Conservation (phyloP, 345 rosid species). For the Camelina laxa region DNA sequence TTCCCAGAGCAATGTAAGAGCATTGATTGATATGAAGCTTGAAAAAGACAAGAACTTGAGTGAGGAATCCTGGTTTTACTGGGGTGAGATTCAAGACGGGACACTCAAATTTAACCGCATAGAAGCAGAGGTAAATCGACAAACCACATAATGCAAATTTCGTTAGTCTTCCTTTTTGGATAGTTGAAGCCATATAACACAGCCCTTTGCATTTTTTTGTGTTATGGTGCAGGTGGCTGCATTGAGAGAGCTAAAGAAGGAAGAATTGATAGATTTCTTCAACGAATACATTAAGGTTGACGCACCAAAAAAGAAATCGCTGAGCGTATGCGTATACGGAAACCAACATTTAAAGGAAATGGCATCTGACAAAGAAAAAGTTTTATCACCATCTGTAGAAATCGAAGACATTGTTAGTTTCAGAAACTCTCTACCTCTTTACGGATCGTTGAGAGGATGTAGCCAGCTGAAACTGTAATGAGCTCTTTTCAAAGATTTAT, state of each 20-base stretch:
- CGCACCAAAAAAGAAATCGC: slow-evolving; percentile 59
- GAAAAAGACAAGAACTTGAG: slow-evolving; percentile 85
- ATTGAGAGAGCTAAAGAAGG: slow-evolving; percentile 59
- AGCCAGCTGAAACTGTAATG: slow-evolving; percentile 52
- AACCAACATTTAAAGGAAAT: slow-evolving; percentile 57
- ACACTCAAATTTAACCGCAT: slow-evolving; percentile 75
- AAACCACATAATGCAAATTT: too few relatives aligned
- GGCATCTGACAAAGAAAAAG: slow-evolving; percentile 46
- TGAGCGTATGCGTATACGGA: slow-evolving; percentile 70
- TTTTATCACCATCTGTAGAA: slow-evolving; percentile 33
- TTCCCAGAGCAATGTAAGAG: slow-evolving; percentile 68
- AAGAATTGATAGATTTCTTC: slow-evolving; percentile 72
- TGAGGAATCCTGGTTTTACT: slow-evolving; percentile 79
- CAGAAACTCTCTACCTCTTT: slow-evolving; percentile 77
- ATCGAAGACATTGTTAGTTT: slow-evolving; percentile 70
- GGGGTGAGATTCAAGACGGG: slow-evolving; percentile 67
- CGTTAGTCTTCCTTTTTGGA: not conserved
- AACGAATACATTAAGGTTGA: slow-evolving; percentile 64
- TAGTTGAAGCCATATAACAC: too few relatives aligned
- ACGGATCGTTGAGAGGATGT: slow-evolving; percentile 74
- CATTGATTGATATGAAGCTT: slow-evolving; percentile 86
- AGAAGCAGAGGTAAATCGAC: slow-evolving; percentile 70
- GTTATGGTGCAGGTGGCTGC: slow-evolving; percentile 39
- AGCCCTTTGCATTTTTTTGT: too few relatives aligned
- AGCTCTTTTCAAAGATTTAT: not conserved